Conservation (phyloP, 345 rosid genomes). For the Alliaria petiolata region DNA sequence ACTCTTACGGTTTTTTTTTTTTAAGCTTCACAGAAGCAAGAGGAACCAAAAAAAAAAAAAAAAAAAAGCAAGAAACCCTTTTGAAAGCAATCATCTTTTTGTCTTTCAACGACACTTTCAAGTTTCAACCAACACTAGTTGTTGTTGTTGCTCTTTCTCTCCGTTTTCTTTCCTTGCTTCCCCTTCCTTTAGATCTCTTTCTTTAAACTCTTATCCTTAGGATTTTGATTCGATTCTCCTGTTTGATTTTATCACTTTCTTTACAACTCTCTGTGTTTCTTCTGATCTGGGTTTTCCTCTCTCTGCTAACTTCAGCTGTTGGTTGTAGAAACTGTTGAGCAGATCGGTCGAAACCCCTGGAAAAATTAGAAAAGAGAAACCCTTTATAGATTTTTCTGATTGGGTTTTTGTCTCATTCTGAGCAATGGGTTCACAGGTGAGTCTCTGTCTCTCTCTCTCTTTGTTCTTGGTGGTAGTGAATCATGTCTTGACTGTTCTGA, state of each 20-base stretch:
- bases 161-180: neutral
- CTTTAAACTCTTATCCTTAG: neutral
- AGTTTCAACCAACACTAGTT: constrained; percentile 13
- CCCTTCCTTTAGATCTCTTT: constrained; percentile 19
- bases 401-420: constrained; percentile 9
- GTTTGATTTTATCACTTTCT: neutral
- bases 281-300: constrained; percentile 28
- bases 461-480: neutral
- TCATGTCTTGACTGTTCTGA: neutral
- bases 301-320: neutral
- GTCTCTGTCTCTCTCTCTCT: neutral
- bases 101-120: constrained; percentile 28
- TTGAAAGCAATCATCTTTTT: constrained; percentile 22
- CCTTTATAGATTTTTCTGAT: neutral
- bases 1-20: constrained; percentile 13
- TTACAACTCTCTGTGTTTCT: constrained; percentile 9
- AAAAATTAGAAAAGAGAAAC: neutral
- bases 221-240: constrained; percentile 12
- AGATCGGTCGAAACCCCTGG: constrained; percentile 6
- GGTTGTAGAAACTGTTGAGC: constrained; percentile 4
- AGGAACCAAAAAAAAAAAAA: no score
- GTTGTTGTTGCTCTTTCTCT: constrained; percentile 9
- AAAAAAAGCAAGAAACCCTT: neutral
- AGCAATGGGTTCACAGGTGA: constrained; percentile 18
- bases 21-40: constrained; percentile 3